Evolutionary conservation across 2,329 filamentous ascomycete species (phyloP).

Genomic region (Clonostachys rhizophaga): DNA sequence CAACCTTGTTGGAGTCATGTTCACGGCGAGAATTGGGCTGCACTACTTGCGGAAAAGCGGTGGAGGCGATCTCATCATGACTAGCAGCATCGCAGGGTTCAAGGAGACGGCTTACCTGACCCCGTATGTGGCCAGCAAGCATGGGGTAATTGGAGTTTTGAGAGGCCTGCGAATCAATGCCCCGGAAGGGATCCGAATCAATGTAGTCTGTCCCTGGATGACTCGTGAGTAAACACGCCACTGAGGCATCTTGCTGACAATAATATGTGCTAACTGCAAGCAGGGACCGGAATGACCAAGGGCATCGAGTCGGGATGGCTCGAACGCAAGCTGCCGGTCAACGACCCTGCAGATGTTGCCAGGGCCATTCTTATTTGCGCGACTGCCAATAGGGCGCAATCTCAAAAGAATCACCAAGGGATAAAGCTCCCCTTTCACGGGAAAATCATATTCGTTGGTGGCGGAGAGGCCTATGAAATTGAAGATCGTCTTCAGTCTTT

Average conservation of each 20-base stretch:
- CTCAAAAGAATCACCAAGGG: no score
- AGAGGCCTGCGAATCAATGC: background rate
- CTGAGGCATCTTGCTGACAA: no score
- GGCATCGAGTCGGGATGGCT: background rate
- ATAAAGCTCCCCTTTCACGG: no score
- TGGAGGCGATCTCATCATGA: background rate
- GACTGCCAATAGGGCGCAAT: no score
- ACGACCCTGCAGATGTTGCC: background rate
- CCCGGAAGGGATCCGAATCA: background rate
- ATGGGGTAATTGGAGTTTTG: background rate
- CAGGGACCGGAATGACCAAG: no score
- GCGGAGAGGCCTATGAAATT: no score
- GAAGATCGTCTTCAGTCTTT: no score
- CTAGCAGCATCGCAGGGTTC: background rate
- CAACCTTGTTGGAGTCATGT: background rate
- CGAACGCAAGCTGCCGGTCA: background rate
- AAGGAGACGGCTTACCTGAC: background rate
- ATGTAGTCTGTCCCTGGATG: background rate
- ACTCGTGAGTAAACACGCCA: background rate
- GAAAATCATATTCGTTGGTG: no score
- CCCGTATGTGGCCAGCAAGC: background rate
- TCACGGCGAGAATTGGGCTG: background rate
- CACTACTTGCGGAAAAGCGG: background rate
- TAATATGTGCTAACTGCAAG: no score
- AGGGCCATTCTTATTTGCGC: background rate